These are phyloP conservation scores for Pachysandra terminalis DNA, from an alignment of 164 flowering plant genomes.

Conservation along the genomic window DNA sequence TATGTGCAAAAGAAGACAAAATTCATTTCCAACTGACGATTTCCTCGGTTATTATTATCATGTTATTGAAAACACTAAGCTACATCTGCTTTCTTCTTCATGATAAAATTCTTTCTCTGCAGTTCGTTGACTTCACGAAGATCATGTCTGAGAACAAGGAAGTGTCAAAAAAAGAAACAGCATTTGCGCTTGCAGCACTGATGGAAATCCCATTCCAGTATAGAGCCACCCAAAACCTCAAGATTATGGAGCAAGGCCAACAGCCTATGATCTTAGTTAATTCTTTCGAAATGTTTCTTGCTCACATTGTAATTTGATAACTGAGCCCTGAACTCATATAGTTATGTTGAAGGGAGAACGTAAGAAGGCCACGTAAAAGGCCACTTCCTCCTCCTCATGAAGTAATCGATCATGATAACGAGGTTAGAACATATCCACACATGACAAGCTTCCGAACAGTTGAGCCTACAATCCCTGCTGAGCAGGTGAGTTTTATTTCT, in stretches of 20 bases:
- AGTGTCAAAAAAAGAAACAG: slow-evolving; percentile 61
- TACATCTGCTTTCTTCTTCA: background rate
- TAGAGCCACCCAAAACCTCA: slow-evolving; percentile 55
- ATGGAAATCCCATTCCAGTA: slow-evolving; percentile 93
- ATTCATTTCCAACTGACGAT: background rate
- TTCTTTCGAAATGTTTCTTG: background rate
- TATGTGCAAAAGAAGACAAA: background rate
- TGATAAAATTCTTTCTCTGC: slow-evolving; percentile 14
- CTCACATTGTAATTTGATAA: background rate
- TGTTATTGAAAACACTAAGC: background rate
- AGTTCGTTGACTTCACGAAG: slow-evolving; percentile 91
- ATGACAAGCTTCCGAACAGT: slow-evolving; percentile 16
- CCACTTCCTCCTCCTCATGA: slow-evolving; percentile 79
- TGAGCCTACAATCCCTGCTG: slow-evolving; percentile 24
- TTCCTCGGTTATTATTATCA: background rate
- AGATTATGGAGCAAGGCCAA: slow-evolving; percentile 35
- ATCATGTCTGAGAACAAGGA: slow-evolving; percentile 71
- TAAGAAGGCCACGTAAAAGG: slow-evolving; percentile 20
- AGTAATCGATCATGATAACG: slow-evolving; percentile 55
- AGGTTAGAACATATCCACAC: slow-evolving; percentile 24
- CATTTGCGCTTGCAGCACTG: slow-evolving; percentile 87
- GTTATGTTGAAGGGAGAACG: slow-evolving; percentile 25
- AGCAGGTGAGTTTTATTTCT: slow-evolving; percentile 35
- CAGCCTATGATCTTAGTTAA: background rate
- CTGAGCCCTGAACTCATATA: background rate